These are phyloP conservation scores for Kazachstania sp. DNA, from an alignment of 1,139 yeast genomes.

Conservation along the genomic window DNA sequence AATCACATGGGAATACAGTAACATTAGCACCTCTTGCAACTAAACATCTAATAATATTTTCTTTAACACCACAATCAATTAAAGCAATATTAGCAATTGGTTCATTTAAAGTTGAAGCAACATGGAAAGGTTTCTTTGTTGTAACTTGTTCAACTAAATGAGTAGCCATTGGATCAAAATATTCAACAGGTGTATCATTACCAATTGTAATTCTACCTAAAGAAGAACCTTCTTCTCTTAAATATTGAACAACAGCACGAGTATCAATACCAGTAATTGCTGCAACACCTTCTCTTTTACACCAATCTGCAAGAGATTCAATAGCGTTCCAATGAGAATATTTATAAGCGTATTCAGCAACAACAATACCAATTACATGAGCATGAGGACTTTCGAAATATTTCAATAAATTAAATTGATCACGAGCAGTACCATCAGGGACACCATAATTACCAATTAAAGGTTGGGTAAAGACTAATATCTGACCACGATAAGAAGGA, in stretches of 20 bases:
- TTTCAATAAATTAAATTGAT: conserved; percentile 74
- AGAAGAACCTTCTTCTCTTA: conserved; percentile 93
- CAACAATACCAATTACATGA: conserved; percentile 94
- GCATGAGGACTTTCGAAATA: conserved; percentile 86
- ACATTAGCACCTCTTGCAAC: conserved; percentile 93
- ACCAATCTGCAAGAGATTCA: conserved; percentile 90
- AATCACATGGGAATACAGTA: conserved; percentile 93
- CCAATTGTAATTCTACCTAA: conserved; percentile 85
- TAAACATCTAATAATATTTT: conserved; percentile 85
- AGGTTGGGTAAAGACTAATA: conserved; percentile 93
- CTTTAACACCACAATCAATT: conserved; percentile 96
- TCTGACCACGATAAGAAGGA: conserved; percentile 94
- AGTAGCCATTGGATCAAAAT: conserved; percentile 83
- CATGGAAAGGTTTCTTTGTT: conserved; percentile 90
- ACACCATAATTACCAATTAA: conserved; percentile 97
- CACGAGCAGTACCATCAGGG: conserved; percentile 73
- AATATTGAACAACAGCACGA: conserved; percentile 80
- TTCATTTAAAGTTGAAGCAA: conserved; percentile 39
- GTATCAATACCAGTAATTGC: conserved; percentile 97
- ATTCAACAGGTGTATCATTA: conserved; percentile 56
- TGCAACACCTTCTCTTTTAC: conserved; percentile 91
- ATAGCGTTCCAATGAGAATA: conserved; percentile 99
- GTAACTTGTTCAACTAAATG: conserved; percentile 91
- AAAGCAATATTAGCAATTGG: conserved; percentile 67
- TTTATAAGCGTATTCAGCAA: conserved; percentile 88